phyloP scores from a whole-genome alignment of 176 grass and related monocot species.

The Saccharum officinarum region DNA sequence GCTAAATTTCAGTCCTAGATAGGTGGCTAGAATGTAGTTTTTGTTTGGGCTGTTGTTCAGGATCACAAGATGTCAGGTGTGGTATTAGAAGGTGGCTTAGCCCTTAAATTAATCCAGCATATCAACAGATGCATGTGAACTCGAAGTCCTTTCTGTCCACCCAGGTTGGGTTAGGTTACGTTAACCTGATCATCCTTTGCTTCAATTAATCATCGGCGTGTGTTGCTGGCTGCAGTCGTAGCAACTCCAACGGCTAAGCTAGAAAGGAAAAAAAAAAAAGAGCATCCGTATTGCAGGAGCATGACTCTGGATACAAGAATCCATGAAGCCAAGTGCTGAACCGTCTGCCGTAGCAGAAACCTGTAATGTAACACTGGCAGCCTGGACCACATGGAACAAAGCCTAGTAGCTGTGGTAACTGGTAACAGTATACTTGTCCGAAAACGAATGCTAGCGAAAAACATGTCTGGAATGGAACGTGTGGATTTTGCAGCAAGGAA shows the following conservation, averaged over 20 bases:
- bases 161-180: not conserved
- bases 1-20: not conserved
- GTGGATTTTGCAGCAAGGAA: not conserved
- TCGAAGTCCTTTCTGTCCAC: constrained; percentile 27
- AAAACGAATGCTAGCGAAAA: no score
- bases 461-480: not conserved
- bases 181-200: constrained; percentile 8
- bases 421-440: no score
- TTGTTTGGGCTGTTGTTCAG: constrained; percentile 4
- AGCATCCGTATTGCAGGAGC: not conserved
- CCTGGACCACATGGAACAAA: not conserved
- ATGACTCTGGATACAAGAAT: not conserved
- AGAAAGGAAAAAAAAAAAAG: no score
- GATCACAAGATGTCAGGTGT: not conserved
- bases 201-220: not conserved
- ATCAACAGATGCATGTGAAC: constrained; percentile 38
- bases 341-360: not conserved
- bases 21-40: not conserved
- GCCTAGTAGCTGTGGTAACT: not conserved
- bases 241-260: not conserved
- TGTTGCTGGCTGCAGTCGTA: not conserved
- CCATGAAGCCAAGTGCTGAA: not conserved
- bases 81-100: constrained; percentile 5
- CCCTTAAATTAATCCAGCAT: not conserved
- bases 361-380: not conserved